Base-by-base conservation (phyloP, 2,329 filamentous ascomycete genomes). In the Arthroderma sp. region DNA sequence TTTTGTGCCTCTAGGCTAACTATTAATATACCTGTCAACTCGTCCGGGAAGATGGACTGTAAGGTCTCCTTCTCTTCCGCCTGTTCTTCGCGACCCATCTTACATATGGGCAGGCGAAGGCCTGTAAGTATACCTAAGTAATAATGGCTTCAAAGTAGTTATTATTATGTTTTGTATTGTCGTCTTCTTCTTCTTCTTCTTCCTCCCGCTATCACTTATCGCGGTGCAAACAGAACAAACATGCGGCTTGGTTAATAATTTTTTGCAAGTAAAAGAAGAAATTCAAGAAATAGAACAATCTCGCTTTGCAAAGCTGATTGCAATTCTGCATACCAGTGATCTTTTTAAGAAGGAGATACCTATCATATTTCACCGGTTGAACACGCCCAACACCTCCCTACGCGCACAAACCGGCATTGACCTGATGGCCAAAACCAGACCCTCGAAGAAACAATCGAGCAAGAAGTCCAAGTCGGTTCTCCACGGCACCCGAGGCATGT, bases 11-110 rank as follows among this genome's bases (percentile, higher is more conserved):
- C 13, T 5, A 21, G 44, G 21, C 11, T 19, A 41, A 44, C 25
- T 23, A 54, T 9, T 19, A 28, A 47, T 28, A 52, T 67, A 91
- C 90, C 87, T 80, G 85, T 91, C 65, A 98, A 95, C 76, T 98
- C 93, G 60, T 98, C 91, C 1, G 93, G 90, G 65, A 97, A 98
- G 68, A 98, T 98, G 60, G 91, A 96, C 69, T 95, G 89, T 70
- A 98, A 88, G 66, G 98, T 91, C 73, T 98, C 93, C 61, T 91
- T 85, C 80, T 98, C 93, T 76, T 98, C 93, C 63, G 85, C 76
- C 73, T 98, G 93, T 60, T 98, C 93, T 78, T 97, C 91, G 70
- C 73, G 70, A 56, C 75, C 75, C 75, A 77, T 77, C 25, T 52
- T 69, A 66, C 62, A 25, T 47, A 47, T 25, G 41, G 21, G 21